Evolutionary conservation across 768 basidiomycete genomes (phyloP), one percentile per base, ranked within the genome.

Genomic region (Ephemerocybe angulata): DNA sequence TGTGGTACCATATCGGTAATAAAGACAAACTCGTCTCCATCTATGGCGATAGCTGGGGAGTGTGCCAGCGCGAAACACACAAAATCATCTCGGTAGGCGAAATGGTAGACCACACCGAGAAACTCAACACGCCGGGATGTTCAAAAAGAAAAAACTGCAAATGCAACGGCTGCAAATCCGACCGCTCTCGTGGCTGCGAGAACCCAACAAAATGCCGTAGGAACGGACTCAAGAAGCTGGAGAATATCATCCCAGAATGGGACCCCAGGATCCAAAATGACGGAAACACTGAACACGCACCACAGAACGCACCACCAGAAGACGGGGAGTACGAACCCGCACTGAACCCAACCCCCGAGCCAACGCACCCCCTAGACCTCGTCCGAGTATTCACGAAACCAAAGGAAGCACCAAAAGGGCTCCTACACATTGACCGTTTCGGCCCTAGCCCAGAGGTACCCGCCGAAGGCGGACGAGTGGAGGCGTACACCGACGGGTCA

Each of bases 1-100:
- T 72, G 0, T 74, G 69, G 71, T 61, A 66, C 53, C 73, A 74
- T 49, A 50, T 33, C 1, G 63, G 54, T 6, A 58, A 31, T 8
- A 52, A 59, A 4, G 8, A 27, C 2, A 27, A 33, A n/a, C 55
- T 40, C 4, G 30, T 49, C 1, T 4, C n/a, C 0, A 30, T 52
- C 5, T 58, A 57, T 12, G 48, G 57, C 21, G 38, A 35, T 19
- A 17, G 46, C 29, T 27, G 48, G 29, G 60, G 56, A 19, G 42
- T 53, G 6, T 64, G 65, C 54, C 61, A 60, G 8, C 25, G 59
- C 24, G 22, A 12, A 1, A 57, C 59, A 3, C 62, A 64, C 42
- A 49, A 52, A 11, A 54, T 63, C 5, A 25, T 2, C 11, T 57
- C 49, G 19, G 58, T 62, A 11, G 60, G 57, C 2, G 42, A 65